Percentiles rank a stretch among this genome's conserved stretches.
Conservation (phyloP, 306 rosid genomes). For the Hippophae gyantsensis region DNA sequence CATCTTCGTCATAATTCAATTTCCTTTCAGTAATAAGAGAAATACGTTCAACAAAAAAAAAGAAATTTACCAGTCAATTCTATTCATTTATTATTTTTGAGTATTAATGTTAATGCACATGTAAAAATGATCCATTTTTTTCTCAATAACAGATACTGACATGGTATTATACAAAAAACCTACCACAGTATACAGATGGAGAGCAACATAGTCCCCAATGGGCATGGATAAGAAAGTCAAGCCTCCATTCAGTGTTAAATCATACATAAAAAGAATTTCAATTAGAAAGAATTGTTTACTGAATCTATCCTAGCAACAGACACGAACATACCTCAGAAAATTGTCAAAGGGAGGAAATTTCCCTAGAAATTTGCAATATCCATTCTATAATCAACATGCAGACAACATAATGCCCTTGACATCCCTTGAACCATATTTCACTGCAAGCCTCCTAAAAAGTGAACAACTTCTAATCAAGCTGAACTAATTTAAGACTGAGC, state of each 20-base stretch:
- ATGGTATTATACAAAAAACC: too few species aligned
- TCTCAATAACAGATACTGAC: too few species aligned
- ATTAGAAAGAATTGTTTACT: conserved; percentile 46
- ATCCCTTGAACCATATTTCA: conserved; percentile 45
- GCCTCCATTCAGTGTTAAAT: conserved; percentile 10
- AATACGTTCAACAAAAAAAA: too few species aligned
- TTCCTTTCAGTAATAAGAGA: too few species aligned
- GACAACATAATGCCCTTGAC: conserved; percentile 38
- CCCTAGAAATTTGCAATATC: conserved; percentile 42
- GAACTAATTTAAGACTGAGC: conserved; percentile 64
- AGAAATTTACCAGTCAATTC: too few species aligned
- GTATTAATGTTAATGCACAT: too few species aligned
- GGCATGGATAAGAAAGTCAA: background rate
- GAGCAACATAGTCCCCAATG: background rate
- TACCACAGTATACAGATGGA: background rate
- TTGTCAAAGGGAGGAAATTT: conserved; percentile 40
- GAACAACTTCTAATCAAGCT: conserved; percentile 44
- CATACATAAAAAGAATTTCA: conserved; percentile 21
- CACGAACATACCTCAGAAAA: conserved; percentile 62
- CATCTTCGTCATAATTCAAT: too few species aligned
- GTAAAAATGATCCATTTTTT: too few species aligned
- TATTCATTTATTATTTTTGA: too few species aligned
- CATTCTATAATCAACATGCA: conserved; percentile 41
- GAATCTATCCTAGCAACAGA: conserved; percentile 34
- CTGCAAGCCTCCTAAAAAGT: conserved; percentile 58